Base-by-base conservation (phyloP, 2,329 filamentous ascomycete species). In the Aspergillus chevalieri region DNA sequence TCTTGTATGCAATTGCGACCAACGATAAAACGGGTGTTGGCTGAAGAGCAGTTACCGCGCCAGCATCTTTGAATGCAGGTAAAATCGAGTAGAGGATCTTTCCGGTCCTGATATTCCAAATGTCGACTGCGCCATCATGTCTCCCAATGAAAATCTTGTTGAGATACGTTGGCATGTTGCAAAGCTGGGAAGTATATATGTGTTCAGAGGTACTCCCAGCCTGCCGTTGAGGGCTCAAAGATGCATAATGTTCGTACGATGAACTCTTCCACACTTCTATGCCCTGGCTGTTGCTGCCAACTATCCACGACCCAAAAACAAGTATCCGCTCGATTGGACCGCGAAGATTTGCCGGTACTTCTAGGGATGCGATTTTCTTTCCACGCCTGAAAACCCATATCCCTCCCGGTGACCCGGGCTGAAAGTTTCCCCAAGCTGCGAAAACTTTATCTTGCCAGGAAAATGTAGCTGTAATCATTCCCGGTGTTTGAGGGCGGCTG, bases 71-170 rank as follows among this genome's bases (percentile, higher is more conserved):
- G 7, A 81, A 80, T 0, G 87, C 84, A 1, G 93, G 87, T 12
- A 93, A 74, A 46, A 98, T 85, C 2, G 90, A 94, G 69, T 96
- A 94, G 24, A 98, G 82, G 47, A 96, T 78, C 68, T 94, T 95
- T 44, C 78, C 91, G 3, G 89, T 95, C 65, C 87, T 94, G 52
- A 98, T 76, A 65, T 98, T 98, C 92, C 93, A 98, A 46, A 98
- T 95, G 65, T 98, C 93, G 7, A 96, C 85, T 68, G 84, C 86
- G 6, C 93, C 93, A 66, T 98, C 90, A 55, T 81, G 81, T 60
- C 89, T 84, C 8, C 89, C 94, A 2, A 89, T 87, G 57, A 97
- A 89, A 42, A 98, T 81, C 71, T 98, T 98, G 77, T 98, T 98
- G 52, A 98, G 72, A 68, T 90, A 95, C 0, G 93, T 97, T 1